phyloP scores from a whole-genome alignment of 768 basidiomycete genomes.

The Lactifluus echinatus region DNA sequence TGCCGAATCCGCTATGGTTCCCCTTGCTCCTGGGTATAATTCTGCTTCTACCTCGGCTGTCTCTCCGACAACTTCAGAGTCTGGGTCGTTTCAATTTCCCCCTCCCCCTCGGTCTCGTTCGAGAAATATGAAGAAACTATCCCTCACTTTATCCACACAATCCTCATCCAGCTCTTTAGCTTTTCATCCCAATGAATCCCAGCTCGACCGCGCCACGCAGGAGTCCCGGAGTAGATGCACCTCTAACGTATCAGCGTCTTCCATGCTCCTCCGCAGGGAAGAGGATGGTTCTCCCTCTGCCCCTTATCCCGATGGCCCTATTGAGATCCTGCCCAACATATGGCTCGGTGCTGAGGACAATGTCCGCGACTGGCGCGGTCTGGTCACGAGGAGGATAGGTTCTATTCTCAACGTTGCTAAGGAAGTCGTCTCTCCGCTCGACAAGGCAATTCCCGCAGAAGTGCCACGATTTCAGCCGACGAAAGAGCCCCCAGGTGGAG shows the following conservation, averaged over 20 bases:
- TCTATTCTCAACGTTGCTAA: slow-evolving; percentile 89
- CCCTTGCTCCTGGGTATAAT: slow-evolving; percentile 37
- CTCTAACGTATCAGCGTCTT: slow-evolving; percentile 55
- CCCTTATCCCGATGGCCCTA: slow-evolving; percentile 75
- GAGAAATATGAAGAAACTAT: slow-evolving; percentile 72
- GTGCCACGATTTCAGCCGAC: slow-evolving; percentile 43
- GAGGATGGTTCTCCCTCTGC: slow-evolving; percentile 50
- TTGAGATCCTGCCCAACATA: slow-evolving; percentile 76
- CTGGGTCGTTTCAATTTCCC: slow-evolving; percentile 39
- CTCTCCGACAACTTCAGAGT: slow-evolving; percentile 46
- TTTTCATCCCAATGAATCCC: slow-evolving; percentile 29
- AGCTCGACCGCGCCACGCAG: slow-evolving; percentile 25
- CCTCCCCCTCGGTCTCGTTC: slow-evolving; percentile 35
- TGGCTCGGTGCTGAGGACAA: slow-evolving; percentile 93
- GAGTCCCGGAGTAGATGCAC: slow-evolving; percentile 48
- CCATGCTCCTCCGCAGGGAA: slow-evolving; percentile 52
- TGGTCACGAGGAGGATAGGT: slow-evolving; percentile 63
- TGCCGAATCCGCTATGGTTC: slow-evolving; percentile 39
- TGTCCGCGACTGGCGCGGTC: slow-evolving; percentile 68
- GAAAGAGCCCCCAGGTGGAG: slow-evolving; percentile 48
- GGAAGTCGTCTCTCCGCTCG: slow-evolving; percentile 73
- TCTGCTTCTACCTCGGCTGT: slow-evolving; percentile 40
- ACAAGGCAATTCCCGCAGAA: slow-evolving; percentile 34
- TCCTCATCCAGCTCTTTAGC: slow-evolving; percentile 48
- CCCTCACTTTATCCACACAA: slow-evolving; percentile 54